Percentiles rank a stretch among this genome's conserved stretches.
phyloP scores from a whole-genome alignment of 2,329 filamentous ascomycete species.

The Sarocladiaceae sp. region DNA sequence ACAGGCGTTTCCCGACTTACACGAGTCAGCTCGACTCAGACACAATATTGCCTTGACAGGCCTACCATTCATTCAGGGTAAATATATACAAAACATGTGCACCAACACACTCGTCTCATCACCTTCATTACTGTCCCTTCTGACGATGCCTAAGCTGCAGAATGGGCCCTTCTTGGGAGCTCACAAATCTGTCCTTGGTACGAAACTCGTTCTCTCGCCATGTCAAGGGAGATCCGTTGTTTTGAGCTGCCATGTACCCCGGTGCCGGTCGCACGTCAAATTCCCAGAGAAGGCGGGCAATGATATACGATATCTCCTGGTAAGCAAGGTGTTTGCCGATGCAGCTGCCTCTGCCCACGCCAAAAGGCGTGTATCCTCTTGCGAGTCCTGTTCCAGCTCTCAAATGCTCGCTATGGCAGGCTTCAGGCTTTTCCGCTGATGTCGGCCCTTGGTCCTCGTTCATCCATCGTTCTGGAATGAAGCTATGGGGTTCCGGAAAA shows the following conservation, averaged over 20 bases:
- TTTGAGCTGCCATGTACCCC: slow-evolving; percentile 10
- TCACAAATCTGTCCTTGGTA: slow-evolving; percentile 8
- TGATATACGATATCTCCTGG: slow-evolving; percentile 13
- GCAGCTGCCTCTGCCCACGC: slow-evolving; percentile 12
- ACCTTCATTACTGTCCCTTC: too few relatives aligned
- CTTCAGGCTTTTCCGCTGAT: neutral
- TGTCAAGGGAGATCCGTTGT: neutral
- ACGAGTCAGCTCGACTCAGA: too few relatives aligned
- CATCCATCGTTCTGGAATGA: slow-evolving; percentile 13
- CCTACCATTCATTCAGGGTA: too few relatives aligned
- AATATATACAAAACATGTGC: too few relatives aligned
- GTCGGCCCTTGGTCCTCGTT: slow-evolving; percentile 3
- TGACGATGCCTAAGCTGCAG: slow-evolving; percentile 9
- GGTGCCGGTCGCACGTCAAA: slow-evolving; percentile 13
- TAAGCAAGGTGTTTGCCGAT: slow-evolving; percentile 14
- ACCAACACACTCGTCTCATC: too few relatives aligned
- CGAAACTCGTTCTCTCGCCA: slow-evolving; percentile 11
- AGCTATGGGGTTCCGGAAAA: slow-evolving; percentile 12
- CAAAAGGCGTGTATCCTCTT: slow-evolving; percentile 12
- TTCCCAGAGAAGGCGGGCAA: slow-evolving; percentile 13
- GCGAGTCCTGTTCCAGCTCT: slow-evolving; percentile 8
- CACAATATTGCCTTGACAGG: too few relatives aligned
- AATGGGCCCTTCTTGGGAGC: slow-evolving; percentile 14
- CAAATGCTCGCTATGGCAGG: neutral
- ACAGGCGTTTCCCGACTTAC: too few relatives aligned